Conservation (phyloP, 768 basidiomycete genomes). For the Heimioporus sp. region DNA sequence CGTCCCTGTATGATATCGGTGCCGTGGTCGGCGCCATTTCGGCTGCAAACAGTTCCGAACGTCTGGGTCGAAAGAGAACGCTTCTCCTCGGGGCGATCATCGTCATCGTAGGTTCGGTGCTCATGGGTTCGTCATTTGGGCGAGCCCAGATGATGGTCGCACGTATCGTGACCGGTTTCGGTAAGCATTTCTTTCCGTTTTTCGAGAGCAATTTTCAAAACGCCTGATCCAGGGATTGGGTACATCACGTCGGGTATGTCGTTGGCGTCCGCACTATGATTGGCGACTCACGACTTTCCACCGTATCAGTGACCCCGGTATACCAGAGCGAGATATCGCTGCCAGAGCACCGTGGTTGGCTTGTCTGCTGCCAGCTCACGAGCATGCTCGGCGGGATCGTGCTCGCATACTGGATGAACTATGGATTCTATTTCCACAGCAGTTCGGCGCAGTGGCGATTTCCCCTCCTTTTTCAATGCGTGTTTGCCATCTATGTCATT, state of each 20-base stretch:
- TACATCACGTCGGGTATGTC: slow-evolving; percentile 11
- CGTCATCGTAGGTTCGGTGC: slow-evolving; percentile 10
- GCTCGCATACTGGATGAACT: slow-evolving; percentile 16
- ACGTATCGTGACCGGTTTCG: slow-evolving; percentile 7
- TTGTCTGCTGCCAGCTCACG: slow-evolving; percentile 12
- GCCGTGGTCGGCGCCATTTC: slow-evolving; percentile 10
- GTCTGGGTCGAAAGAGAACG: slow-evolving; percentile 10
- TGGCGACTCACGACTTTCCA: not conserved
- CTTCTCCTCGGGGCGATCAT: slow-evolving; percentile 7
- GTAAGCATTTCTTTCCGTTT: not conserved
- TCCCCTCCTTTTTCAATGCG: slow-evolving; percentile 6
- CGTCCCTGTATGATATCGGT: slow-evolving; percentile 16
- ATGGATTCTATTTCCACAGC: slow-evolving; percentile 12
- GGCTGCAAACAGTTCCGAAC: slow-evolving; percentile 13
- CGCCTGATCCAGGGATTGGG: slow-evolving; percentile 5
- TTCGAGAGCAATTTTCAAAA: not conserved
- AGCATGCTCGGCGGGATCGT: slow-evolving; percentile 13
- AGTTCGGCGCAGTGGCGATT: slow-evolving; percentile 11
- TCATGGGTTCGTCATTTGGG: slow-evolving; percentile 11
- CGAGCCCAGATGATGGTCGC: slow-evolving; percentile 14
- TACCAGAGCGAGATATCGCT: slow-evolving; percentile 13
- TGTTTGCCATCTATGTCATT: slow-evolving; percentile 7
- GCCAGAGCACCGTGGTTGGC: slow-evolving; percentile 13
- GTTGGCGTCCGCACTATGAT: not conserved
- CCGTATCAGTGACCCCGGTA: slow-evolving; percentile 6